Percentiles rank a stretch among this genome's conserved stretches.
phyloP scores from a whole-genome alignment of 2,329 filamentous ascomycete species.

The Cladophialophora immunda region DNA sequence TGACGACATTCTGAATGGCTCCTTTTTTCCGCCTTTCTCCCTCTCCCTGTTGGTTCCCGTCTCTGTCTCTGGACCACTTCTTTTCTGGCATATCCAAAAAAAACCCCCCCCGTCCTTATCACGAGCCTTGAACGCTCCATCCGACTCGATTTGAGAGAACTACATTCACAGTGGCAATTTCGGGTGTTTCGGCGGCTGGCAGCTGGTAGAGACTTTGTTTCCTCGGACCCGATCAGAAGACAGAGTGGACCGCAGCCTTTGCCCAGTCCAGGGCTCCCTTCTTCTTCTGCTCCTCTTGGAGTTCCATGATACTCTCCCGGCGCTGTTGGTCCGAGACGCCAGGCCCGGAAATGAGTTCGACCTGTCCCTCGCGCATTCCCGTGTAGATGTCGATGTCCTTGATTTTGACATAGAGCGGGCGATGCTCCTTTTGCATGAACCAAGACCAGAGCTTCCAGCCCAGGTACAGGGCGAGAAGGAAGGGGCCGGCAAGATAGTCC shows the following conservation, averaged over 20 bases:
- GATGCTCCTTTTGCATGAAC: constrained; percentile 41
- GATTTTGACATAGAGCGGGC: constrained; percentile 43
- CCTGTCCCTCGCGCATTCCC: constrained; percentile 43
- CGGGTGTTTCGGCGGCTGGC: too few relatives aligned
- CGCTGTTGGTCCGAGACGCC: constrained; percentile 40
- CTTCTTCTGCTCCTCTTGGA: constrained; percentile 44
- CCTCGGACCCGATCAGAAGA: constrained; percentile 14
- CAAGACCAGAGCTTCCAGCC: constrained; percentile 54
- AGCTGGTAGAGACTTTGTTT: too few relatives aligned
- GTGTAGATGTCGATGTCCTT: constrained; percentile 48
- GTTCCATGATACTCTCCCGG: constrained; percentile 43
- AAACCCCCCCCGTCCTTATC: background rate
- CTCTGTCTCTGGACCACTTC: background rate
- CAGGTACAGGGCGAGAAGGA: constrained; percentile 64
- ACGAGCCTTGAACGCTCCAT: background rate
- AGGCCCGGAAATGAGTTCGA: constrained; percentile 38
- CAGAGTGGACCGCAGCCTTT: constrained; percentile 14
- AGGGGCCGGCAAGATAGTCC: constrained; percentile 42
- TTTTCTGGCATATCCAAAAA: background rate
- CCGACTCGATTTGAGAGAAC: background rate
- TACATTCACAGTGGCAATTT: too few relatives aligned
- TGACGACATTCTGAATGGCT: background rate
- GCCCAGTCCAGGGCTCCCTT: constrained; percentile 33
- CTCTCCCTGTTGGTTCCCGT: background rate
- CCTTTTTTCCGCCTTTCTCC: background rate